A percentile compares a stretch with the other conserved stretches of the same genome.
Evolutionary conservation across 1,284 basidiomycete species (phyloP).

Genomic region (Puccinia hordei): DNA sequence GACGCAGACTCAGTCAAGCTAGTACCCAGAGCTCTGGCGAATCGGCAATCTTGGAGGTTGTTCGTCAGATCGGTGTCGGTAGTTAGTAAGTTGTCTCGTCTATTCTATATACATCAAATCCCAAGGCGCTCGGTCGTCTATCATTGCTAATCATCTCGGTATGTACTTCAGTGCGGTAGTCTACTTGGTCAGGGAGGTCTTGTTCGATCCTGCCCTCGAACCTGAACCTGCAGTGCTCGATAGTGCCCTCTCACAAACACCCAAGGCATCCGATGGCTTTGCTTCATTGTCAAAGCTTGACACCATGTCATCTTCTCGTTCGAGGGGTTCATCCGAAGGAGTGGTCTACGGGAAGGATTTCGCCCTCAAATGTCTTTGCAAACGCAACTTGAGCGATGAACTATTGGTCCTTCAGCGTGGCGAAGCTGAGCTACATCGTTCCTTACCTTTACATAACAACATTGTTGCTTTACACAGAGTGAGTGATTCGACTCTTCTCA

Average conservation of each 20-base stretch:
- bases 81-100: constrained; percentile 51
- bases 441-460: constrained; percentile 83
- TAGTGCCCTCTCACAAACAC: constrained; percentile 49
- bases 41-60: constrained; percentile 41
- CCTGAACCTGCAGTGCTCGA: constrained; percentile 56
- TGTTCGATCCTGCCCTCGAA: constrained; percentile 64
- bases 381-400: constrained; percentile 83
- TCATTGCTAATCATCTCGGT: not conserved
- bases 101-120: too few relatives aligned
- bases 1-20: constrained; percentile 19
- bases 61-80: constrained; percentile 48
- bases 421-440: constrained; percentile 90
- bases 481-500: constrained; percentile 52
- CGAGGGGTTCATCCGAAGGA: constrained; percentile 25
- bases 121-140: too few relatives aligned
- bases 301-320: constrained; percentile 49
- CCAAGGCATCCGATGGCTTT: constrained; percentile 33
- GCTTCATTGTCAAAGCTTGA: constrained; percentile 62
- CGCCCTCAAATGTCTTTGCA: constrained; percentile 93
- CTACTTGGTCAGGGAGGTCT: constrained; percentile 83
- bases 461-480: constrained; percentile 84
- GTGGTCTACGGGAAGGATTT: constrained; percentile 76
- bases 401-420: constrained; percentile 64
- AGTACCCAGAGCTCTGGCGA: not conserved
- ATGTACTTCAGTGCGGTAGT: constrained; percentile 62